Evolutionary conservation across 2,329 filamentous ascomycete species (phyloP).

Genomic region (Aureobasidium uvarum): DNA sequence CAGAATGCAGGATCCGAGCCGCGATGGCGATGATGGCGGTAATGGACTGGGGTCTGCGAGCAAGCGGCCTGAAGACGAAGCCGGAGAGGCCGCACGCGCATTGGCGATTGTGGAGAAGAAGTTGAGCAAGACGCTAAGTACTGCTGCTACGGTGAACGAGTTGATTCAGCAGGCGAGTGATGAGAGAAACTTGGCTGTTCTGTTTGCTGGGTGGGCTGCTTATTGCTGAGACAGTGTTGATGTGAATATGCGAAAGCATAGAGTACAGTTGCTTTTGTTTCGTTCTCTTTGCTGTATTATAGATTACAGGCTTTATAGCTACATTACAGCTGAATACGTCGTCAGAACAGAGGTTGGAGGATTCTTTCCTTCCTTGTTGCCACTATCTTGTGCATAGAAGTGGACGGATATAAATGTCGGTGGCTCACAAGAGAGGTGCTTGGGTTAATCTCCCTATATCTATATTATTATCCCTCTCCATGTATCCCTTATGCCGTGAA

Average conservation of each 20-base stretch:
- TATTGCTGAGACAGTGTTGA: not conserved
- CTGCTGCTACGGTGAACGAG: conserved; percentile 93
- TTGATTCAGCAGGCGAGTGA: conserved; percentile 95
- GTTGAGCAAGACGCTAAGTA: conserved; percentile 87
- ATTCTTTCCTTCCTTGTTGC: no score
- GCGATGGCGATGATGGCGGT: conserved; percentile 39
- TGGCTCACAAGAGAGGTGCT: no score
- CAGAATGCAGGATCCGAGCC: conserved; percentile 64
- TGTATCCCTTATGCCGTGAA: no score
- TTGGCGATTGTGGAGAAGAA: conserved; percentile 95
- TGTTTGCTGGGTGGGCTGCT: conserved; percentile 57
- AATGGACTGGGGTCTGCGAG: not conserved
- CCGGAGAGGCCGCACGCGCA: conserved; percentile 83
- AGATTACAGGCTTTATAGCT: no score
- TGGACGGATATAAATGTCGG: no score
- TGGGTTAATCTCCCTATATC: no score
- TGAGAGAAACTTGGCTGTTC: conserved; percentile 82
- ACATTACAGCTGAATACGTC: no score
- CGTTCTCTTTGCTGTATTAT: no score
- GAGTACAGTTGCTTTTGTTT: no score
- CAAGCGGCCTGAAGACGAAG: conserved; percentile 49
- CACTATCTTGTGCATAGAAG: no score
- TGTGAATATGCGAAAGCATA: not conserved
- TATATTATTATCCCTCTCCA: no score
- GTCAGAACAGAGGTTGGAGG: no score